These are phyloP conservation scores for Echinosphaeria canescens DNA, from an alignment of 2,329 filamentous ascomycete genomes.

Conservation along the genomic window DNA sequence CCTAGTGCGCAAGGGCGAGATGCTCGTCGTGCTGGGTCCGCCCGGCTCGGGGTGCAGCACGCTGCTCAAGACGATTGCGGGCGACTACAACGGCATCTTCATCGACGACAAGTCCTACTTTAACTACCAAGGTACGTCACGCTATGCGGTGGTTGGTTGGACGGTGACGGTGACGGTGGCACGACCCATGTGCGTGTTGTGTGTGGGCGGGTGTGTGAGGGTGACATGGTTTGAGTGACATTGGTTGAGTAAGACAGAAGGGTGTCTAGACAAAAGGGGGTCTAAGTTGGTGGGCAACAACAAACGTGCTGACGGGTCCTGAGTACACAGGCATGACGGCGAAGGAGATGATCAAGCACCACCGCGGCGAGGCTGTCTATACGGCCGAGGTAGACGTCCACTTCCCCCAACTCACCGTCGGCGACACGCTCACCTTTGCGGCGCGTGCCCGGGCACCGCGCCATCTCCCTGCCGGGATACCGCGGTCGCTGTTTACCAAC, in stretches of 20 bases:
- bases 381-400: slow-evolving; percentile 70
- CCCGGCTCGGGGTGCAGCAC: slow-evolving; percentile 63
- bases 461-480: slow-evolving; percentile 33
- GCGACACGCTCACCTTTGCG: slow-evolving; percentile 61
- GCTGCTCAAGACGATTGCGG: slow-evolving; percentile 65
- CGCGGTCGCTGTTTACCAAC: slow-evolving; percentile 28
- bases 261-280: no score
- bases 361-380: slow-evolving; percentile 74
- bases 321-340: slow-evolving; percentile 44
- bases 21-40: slow-evolving; percentile 54
- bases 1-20: slow-evolving; percentile 47
- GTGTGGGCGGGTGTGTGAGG: no score
- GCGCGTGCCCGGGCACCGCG: slow-evolving; percentile 46
- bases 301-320: no score
- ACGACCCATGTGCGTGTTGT: no score
- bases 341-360: slow-evolving; percentile 54
- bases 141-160: no score
- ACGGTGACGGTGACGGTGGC: no score
- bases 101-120: slow-evolving; percentile 50
- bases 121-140: slow-evolving; percentile 79
- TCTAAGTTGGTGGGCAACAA: no score
- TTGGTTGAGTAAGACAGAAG: no score
- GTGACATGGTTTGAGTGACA: no score
- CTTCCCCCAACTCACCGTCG: slow-evolving; percentile 57
- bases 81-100: slow-evolving; percentile 62